These are phyloP conservation scores for Dorcoceras hygrometricum DNA, from an alignment of 257 asterid genomes.

Conservation along the genomic window DNA sequence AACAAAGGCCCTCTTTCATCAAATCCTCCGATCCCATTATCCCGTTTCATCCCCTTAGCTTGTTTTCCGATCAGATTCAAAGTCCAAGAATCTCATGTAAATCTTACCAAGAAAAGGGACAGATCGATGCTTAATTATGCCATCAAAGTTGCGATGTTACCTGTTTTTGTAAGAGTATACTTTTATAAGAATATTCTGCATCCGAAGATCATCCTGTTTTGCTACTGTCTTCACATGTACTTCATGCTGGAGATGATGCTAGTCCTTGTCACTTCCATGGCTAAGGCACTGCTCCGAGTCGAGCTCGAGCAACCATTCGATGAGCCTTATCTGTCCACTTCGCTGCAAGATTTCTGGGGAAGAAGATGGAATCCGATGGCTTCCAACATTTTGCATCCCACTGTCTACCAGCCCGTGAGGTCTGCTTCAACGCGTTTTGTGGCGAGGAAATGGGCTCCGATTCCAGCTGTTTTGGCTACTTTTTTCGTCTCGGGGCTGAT, in stretches of 20 bases:
- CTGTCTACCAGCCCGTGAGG: constrained; percentile 35
- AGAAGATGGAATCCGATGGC: constrained; percentile 60
- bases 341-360: constrained; percentile 68
- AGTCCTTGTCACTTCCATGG: constrained; percentile 23
- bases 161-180: constrained; percentile 23
- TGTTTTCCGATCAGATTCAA: constrained; percentile 46
- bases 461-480: constrained; percentile 32
- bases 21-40: constrained; percentile 29
- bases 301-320: constrained; percentile 52
- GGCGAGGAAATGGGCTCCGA: constrained; percentile 24
- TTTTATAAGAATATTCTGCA: constrained; percentile 26
- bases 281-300: constrained; percentile 15
- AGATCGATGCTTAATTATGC: constrained; percentile 24
- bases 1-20: constrained; percentile 43
- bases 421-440: not conserved
- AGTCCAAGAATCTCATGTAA: constrained; percentile 9
- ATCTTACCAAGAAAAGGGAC: not conserved
- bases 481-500: constrained; percentile 59
- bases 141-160: constrained; percentile 27
- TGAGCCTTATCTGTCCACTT: constrained; percentile 48
- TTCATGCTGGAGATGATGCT: constrained; percentile 40
- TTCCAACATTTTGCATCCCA: constrained; percentile 37
- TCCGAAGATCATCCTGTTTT: constrained; percentile 26
- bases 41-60: constrained; percentile 45
- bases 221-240: constrained; percentile 43